Conservation (phyloP, 2,329 filamentous ascomycete genomes). For the Neofusicoccum parvum region DNA sequence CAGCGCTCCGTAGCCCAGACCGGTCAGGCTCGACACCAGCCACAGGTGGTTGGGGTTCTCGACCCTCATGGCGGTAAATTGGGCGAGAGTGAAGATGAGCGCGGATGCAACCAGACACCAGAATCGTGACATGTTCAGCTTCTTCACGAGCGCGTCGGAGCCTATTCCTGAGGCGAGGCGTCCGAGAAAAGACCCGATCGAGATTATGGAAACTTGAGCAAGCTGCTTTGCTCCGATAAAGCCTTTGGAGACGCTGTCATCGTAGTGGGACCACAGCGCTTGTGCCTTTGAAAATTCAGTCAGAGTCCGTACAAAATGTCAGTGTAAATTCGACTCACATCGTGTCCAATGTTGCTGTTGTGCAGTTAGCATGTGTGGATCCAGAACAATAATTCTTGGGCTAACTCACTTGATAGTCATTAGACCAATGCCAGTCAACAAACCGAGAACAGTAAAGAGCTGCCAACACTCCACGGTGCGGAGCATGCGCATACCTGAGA, state of each 20-base stretch:
- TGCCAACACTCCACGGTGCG: constrained; percentile 83
- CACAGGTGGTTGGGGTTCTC: constrained; percentile 76
- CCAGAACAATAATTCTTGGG: not conserved
- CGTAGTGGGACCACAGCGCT: constrained; percentile 85
- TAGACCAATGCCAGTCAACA: constrained; percentile 89
- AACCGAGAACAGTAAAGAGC: constrained; percentile 80
- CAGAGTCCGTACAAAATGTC: not conserved
- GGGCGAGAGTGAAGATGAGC: constrained; percentile 75
- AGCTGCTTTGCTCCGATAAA: constrained; percentile 83
- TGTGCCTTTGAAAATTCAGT: constrained; percentile 51
- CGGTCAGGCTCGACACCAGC: constrained; percentile 79
- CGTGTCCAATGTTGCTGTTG: constrained; percentile 80
- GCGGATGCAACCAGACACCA: constrained; percentile 88
- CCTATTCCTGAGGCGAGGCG: constrained; percentile 75
- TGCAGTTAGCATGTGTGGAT: not conserved
- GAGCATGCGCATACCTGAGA: constrained; percentile 79
- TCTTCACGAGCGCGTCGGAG: constrained; percentile 86
- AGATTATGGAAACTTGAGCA: constrained; percentile 93
- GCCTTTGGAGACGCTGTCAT: constrained; percentile 68
- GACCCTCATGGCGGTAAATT: constrained; percentile 74
- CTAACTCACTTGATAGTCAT: constrained; percentile 95
- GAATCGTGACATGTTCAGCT: constrained; percentile 75
- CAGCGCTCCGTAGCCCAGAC: constrained; percentile 87
- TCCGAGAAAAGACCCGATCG: constrained; percentile 81
- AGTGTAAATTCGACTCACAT: not conserved